phyloP scores from a whole-genome alignment of 2,329 filamentous ascomycete genomes.

The Fusarium odoratissimum region DNA sequence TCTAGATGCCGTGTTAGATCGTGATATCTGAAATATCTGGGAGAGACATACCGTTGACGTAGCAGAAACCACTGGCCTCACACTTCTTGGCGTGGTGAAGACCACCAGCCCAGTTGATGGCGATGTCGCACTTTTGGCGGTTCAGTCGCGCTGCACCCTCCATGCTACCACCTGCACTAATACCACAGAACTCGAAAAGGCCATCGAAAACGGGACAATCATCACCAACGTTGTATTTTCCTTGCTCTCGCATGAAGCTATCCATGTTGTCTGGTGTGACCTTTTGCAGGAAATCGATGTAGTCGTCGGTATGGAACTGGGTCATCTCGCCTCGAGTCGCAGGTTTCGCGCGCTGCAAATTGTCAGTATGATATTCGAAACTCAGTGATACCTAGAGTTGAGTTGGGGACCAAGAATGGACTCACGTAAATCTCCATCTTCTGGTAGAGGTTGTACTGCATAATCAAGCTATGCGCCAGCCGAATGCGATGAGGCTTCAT shows the following conservation, averaged over 20 bases:
- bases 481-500: constrained; percentile 99
- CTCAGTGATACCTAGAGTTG: background rate
- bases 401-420: constrained; percentile 37
- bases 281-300: constrained; percentile 93
- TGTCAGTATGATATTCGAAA: constrained; percentile 47
- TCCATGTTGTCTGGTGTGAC: constrained; percentile 99
- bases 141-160: constrained; percentile 92
- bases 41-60: constrained; percentile 84
- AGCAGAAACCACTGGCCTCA: constrained; percentile 97
- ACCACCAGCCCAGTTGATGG: constrained; percentile 97
- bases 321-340: constrained; percentile 91
- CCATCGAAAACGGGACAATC: constrained; percentile 98
- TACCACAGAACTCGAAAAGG: constrained; percentile 95
- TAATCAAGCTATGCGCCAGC: constrained; percentile 92
- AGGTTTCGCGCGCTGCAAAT: constrained; percentile 78
- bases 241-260: constrained; percentile 87
- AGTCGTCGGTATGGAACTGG: constrained; percentile 94
- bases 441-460: constrained; percentile 95
- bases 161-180: constrained; percentile 93
- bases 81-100: constrained; percentile 98
- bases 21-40: background rate
- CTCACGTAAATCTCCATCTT: constrained; percentile 96
- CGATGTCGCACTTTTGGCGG: constrained; percentile 93
- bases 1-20: constrained; percentile 63
- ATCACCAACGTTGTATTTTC: constrained; percentile 93